Evolutionary conservation across 371 early-diverging fungal species (phyloP).

Genomic region (Mucor velutinosus): DNA sequence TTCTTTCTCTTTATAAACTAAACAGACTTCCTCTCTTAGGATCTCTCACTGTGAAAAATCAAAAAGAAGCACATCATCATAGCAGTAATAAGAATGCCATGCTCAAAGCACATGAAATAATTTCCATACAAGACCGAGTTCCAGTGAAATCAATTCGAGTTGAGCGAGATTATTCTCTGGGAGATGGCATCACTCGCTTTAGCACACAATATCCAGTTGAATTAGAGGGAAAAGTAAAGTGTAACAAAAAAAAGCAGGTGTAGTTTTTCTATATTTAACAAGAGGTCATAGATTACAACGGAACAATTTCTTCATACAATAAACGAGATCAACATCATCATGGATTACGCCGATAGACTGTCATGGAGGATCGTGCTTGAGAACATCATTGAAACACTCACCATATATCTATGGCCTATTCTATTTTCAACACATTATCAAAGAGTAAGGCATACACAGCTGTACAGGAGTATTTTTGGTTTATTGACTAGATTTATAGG

Average conservation of each 20-base stretch:
- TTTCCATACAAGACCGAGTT: slow-evolving; percentile 21
- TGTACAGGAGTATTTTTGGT: not conserved
- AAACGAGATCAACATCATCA: slow-evolving; percentile 38
- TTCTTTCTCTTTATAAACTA: not conserved
- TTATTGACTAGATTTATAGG: slow-evolving; percentile 19
- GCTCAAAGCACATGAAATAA: slow-evolving; percentile 17
- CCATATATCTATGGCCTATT: slow-evolving; percentile 51
- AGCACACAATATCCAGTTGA: slow-evolving; percentile 40
- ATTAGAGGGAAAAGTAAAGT: slow-evolving; percentile 42
- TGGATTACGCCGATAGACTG: slow-evolving; percentile 47
- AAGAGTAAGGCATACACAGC: slow-evolving; percentile 28
- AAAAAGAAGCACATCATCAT: not conserved
- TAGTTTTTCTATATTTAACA: not conserved
- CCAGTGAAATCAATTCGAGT: slow-evolving; percentile 35
- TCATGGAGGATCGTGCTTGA: slow-evolving; percentile 41
- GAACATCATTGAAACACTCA: slow-evolving; percentile 49
- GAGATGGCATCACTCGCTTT: slow-evolving; percentile 55
- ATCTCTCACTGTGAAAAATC: not conserved
- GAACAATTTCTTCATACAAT: slow-evolving; percentile 43
- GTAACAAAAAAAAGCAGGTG: slow-evolving; percentile 2
- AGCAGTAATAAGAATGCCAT: slow-evolving; percentile 22
- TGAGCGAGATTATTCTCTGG: slow-evolving; percentile 52
- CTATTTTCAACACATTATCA: slow-evolving; percentile 50
- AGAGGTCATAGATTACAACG: slow-evolving; percentile 28
- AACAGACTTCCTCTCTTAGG: not conserved